Base-by-base conservation (phyloP, 768 basidiomycete species). In the Gymnopilus junonius region DNA sequence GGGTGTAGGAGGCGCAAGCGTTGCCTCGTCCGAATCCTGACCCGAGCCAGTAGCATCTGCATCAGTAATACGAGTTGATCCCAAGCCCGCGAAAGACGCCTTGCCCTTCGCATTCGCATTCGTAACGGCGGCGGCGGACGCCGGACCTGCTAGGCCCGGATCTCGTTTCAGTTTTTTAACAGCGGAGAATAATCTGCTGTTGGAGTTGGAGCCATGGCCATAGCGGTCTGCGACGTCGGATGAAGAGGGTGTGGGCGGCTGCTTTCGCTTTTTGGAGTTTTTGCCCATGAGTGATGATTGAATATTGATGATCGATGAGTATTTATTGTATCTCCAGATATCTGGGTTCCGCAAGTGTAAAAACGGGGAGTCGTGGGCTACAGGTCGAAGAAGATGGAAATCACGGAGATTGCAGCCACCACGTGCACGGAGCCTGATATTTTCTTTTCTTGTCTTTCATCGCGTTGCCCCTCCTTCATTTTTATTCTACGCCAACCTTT, bases 221-320 rank as follows among this genome's bases (percentile, higher is more conserved):
- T 29, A n/a, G n/a, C n/a, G 21, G 21, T 27, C 48, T 50, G 48
- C n/a, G 14, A 50, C 29, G 8, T 51, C 48, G 27, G 40, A n/a
- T n/a, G 29, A 32, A 15, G 45, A 27, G 23, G 25, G 15, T 32
- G 48, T 32, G 4, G 58, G 65, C 2, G 27, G 61, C 25, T 59
- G 58, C 61, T 71, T 71, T 40, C 70, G 54, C 55, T 71, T 71
- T 61, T 73, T 74, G 6, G 67, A 65, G 45, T 61, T 65, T 55
- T 72, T 74, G 14, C 69, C 73, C 73, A 70, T 69, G 25, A n/a
- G n/a, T n/a, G n/a, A n/a, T n/a, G n/a, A n/a, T 31, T 53, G 32
- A 25, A 4, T 5, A 23, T 8, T 61, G 62, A 46, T 71, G 72
- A 14, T 68, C 73, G 71, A 70, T 69, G 29, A 35, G 34, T 12